Base-by-base conservation (phyloP, 1,284 basidiomycete species). In the Serendipita sp. region DNA sequence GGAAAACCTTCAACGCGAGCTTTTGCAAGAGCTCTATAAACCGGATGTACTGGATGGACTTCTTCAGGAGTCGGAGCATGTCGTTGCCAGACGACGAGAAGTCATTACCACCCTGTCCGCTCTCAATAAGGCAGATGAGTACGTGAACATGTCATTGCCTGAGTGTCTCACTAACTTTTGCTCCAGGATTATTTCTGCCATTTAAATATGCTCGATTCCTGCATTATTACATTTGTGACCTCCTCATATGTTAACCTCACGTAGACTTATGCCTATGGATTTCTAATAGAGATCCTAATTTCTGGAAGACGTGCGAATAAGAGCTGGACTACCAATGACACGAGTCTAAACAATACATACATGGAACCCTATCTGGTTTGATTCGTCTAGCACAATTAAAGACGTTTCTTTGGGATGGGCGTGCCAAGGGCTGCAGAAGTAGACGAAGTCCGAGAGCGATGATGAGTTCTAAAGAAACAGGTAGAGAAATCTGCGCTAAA, bases 51-150 rank as follows among this genome's bases (percentile, higher is more conserved):
- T 97, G 34, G 91, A 94, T 60, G 92, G 95, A 65, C 74, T 96
- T 66, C 78, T 96, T 70, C 95, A 95, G 78, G 93, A 96, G 78
- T 91, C 88, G 68, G 89, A 92, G 70, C 83, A 78, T 67, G 87
- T 93, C 63, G 84, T 93, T 47, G 84, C 77, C 73, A 78, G 92
- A 70, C 82, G 92, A 74, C 92, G 91, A 77, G 93, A 96, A 75
- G 88, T 92, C 66, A 80, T 89, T 66, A 79, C 83, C 69, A 94
- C 94, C 91, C 84, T 95, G 60, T 78, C 82, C 60, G 93, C 91
- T 35, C 78, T 95, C 65, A 93, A 92, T 74, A 90, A 93, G 78
- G 91, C 91, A 8, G 93, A 95, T 74, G 89, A 93, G 82, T 90
- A 72, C 68, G 88, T 84, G 1, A 3, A 34, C 15, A 50, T 44